Base-by-base conservation (phyloP, 1,139 yeast species). In the Debaryomyces singareniensis region DNA sequence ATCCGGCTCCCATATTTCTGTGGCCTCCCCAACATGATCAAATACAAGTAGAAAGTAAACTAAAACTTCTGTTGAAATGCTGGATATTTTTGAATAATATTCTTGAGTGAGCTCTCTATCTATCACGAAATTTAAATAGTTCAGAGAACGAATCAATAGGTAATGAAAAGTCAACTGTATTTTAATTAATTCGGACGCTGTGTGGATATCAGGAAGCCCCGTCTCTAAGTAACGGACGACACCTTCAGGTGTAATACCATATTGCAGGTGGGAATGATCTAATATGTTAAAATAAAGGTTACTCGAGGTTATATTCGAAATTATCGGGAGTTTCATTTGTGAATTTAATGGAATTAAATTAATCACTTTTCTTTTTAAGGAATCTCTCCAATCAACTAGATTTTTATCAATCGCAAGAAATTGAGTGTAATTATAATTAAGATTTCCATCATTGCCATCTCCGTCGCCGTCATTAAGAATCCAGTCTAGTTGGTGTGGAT, bases 371-470 rank as follows among this genome's bases (percentile, higher is more conserved):
- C 41, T 40, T 34, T 58, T 59, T 33, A 68, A 51, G 0, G 68
- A 53, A 21, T 55, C 51, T 38, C 72, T 57, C 74, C 74, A 68
- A 30, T 54, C 57, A 4, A 61, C 46, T 29, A 68, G 49, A 38
- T 68, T 67, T 33, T 57, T 60, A 42, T 68, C 74, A 29, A 68
- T 68, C 4, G 61, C 57, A 20, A 61, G 49, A 37, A 68, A 68
- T 35, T 68, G 74, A 32, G 57, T 58, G 34, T 61, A 66, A 38
- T 68, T 67, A 41, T 67, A 67, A 37, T 68, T 68, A 42, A 68
- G 57, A 36, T 68, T 67, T 11, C 74, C 74, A 43, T 68, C 74
- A 38, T 66, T 67, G 10, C 72, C 72, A 43, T 68, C 73, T 16
- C 72, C 72, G 40, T 65, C 74, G 37, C 65, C 71, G 37, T 67